Evolutionary conservation across 768 basidiomycete species (phyloP), one percentile per base, ranked within the genome.

Genomic region (Candolleomyces efflorescens): DNA sequence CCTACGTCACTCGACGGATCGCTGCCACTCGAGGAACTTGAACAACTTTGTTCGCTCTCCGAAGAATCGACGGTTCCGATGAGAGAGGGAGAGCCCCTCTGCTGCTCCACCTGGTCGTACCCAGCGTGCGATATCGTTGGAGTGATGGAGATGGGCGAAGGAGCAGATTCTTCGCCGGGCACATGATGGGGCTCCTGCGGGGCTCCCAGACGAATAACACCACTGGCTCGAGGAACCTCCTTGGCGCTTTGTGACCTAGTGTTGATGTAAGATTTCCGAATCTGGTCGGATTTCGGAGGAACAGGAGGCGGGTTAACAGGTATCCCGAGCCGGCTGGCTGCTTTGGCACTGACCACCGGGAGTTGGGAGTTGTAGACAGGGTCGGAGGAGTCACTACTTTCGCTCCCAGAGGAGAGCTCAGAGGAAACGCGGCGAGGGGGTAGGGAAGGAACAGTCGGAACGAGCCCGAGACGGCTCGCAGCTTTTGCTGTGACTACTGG

Each of bases 261-360:
- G 37, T 53, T 2, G 3, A 53, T 39, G 36, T 58, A 51, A 1
- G 56, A 41, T 3, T 12, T 51, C 23, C 39, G n/a, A 24, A 47
- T 52, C 13, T 38, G 27, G 5, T 17, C 46, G 11, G 56, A 43
- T 38, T 58, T 58, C 22, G 56, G 56, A 3, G 56, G 56, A 32
- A 58, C 26, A 32, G 56, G 56, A 18, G 56, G 56, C 5, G 56
- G 56, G 17, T 23, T 53, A 17, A 41, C 39, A 5, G 56, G 43
- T 9, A 58, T 58, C 13, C 56, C 56, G 22, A 58, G 56, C 10
- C 65, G 67, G 20, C 54, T 64, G 23, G 67, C 68, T 24, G 68
- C 69, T 60, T 70, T 71, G 47, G 39, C 54, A 48, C 45, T 72
- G 69, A 44, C 69, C 67, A 60, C 71, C 56, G 54, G 64, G 52